Percentiles rank a stretch among this genome's conserved stretches.
These are phyloP conservation scores for Meira nashicola DNA, from an alignment of 1,284 basidiomycete species.

Conservation along the genomic window DNA sequence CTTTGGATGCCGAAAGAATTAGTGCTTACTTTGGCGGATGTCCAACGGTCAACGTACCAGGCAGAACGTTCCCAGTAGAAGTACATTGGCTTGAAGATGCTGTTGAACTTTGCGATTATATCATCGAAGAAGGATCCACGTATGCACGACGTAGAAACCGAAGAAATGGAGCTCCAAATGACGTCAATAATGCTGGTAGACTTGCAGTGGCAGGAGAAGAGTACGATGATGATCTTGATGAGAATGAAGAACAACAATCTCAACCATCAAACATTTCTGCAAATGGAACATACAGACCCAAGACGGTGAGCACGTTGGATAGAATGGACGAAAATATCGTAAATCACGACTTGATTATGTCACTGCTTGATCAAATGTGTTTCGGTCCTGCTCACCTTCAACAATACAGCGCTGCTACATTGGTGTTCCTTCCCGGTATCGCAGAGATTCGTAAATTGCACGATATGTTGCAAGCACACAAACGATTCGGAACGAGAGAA, in stretches of 20 bases:
- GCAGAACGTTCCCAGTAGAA: constrained; percentile 93
- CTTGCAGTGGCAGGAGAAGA: constrained; percentile 61
- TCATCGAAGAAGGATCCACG: constrained; percentile 68
- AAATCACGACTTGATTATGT: constrained; percentile 61
- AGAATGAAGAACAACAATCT: constrained; percentile 52
- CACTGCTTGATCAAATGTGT: constrained; percentile 82
- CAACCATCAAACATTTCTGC: neutral
- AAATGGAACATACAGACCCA: constrained; percentile 61
- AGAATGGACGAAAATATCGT: constrained; percentile 83
- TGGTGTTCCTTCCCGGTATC: constrained; percentile 87
- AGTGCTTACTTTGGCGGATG: constrained; percentile 88
- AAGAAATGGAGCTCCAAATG: constrained; percentile 26
- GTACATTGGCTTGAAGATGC: constrained; percentile 87
- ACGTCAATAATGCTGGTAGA: constrained; percentile 58
- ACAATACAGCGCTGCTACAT: constrained; percentile 71
- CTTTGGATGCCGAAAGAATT: constrained; percentile 85
- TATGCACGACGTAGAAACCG: constrained; percentile 60
- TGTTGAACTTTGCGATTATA: constrained; percentile 79
- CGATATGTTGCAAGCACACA: constrained; percentile 75
- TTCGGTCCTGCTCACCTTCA: constrained; percentile 61
- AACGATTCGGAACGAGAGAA: constrained; percentile 64
- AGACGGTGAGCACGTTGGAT: constrained; percentile 76
- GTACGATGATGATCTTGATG: constrained; percentile 70
- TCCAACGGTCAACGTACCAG: constrained; percentile 72
- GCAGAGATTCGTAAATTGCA: constrained; percentile 80